These are phyloP conservation scores for Pyronema domesticum DNA, from an alignment of 495 filamentous ascomycete genomes.

Conservation along the genomic window DNA sequence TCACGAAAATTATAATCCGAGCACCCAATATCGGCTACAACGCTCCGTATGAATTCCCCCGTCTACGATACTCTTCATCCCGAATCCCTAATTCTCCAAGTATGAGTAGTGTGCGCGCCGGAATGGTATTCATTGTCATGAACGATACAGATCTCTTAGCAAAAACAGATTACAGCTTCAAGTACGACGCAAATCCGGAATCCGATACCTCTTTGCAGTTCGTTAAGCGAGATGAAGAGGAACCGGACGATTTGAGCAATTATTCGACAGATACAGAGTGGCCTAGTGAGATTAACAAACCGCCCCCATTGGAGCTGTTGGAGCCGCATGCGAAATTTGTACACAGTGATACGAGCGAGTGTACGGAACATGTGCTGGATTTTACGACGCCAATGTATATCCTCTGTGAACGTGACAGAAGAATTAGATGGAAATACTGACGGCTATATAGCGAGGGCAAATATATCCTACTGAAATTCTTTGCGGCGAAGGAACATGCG, in stretches of 20 bases:
- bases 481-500: neutral
- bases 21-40: slow-evolving; percentile 66
- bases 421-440: slow-evolving; percentile 4
- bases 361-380: slow-evolving; percentile 57
- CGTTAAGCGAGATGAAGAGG: slow-evolving; percentile 6
- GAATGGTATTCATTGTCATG: slow-evolving; percentile 87
- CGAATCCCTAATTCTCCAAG: slow-evolving; percentile 16
- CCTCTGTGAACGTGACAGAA: neutral
- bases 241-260: neutral
- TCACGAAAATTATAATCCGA: slow-evolving; percentile 76
- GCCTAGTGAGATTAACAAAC: neutral
- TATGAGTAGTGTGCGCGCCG: slow-evolving; percentile 58
- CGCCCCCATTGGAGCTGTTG: slow-evolving; percentile 8
- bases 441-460: slow-evolving; percentile 13
- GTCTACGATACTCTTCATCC: slow-evolving; percentile 1
- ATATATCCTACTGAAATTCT: slow-evolving; percentile 22
- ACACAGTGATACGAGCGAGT: slow-evolving; percentile 53
- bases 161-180: slow-evolving; percentile 61
- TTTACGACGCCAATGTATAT: slow-evolving; percentile 78
- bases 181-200: slow-evolving; percentile 30
- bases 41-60: slow-evolving; percentile 48
- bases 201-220: slow-evolving; percentile 5
- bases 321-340: slow-evolving; percentile 35
- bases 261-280: neutral
- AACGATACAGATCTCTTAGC: slow-evolving; percentile 51